phyloP scores from a whole-genome alignment of 1,284 basidiomycete species.

The Moniliella sp. region DNA sequence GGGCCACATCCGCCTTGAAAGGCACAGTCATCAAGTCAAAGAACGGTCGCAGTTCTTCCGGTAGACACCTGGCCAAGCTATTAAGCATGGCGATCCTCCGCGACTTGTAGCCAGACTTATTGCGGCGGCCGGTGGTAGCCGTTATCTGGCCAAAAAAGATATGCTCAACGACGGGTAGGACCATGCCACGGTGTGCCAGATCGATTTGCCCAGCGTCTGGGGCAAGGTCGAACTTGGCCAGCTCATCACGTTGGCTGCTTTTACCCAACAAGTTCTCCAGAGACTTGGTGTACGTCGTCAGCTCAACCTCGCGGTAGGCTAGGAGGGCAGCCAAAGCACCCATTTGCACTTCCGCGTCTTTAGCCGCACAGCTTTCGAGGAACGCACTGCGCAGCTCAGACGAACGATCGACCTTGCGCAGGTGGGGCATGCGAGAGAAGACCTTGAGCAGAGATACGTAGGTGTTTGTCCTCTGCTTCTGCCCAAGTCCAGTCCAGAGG shows the following conservation, averaged over 20 bases:
- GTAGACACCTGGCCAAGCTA: conserved; percentile 48
- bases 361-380: conserved; percentile 56
- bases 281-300: conserved; percentile 48
- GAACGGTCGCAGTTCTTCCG: conserved; percentile 54
- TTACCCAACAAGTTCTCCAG: conserved; percentile 59
- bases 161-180: conserved; percentile 55
- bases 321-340: conserved; percentile 59
- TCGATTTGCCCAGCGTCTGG: conserved; percentile 41
- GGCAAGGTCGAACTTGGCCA: conserved; percentile 43
- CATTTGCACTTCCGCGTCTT: conserved; percentile 58
- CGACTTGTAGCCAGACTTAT: no score
- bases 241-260: conserved; percentile 65
- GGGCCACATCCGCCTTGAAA: no score
- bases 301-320: conserved; percentile 55
- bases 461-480: no score
- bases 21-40: conserved; percentile 78
- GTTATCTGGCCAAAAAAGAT: conserved; percentile 74
- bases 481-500: no score
- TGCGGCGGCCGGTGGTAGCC: conserved; percentile 42
- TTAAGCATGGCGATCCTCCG: conserved; percentile 46
- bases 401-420: conserved; percentile 58
- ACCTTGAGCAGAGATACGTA: conserved; percentile 57
- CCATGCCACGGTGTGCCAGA: conserved; percentile 44
- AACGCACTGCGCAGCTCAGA: conserved; percentile 51
- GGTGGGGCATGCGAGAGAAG: conserved; percentile 71